These are phyloP conservation scores for Solanum neorickii DNA, from an alignment of 257 asterid species.

Conservation along the genomic window DNA sequence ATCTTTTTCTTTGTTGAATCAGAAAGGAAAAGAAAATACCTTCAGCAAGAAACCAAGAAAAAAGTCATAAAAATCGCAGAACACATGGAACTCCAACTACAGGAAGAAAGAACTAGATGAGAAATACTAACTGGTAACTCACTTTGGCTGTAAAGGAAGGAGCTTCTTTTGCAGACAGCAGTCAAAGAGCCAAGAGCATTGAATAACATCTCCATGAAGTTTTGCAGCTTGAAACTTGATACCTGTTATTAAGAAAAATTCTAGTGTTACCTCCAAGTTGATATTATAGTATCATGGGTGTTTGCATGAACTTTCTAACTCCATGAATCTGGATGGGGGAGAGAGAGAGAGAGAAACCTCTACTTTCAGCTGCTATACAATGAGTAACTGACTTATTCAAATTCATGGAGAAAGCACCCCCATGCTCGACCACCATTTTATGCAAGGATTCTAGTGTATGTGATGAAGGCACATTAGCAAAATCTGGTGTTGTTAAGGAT, in stretches of 20 bases:
- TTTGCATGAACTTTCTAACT: neutral
- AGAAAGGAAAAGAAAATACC: constrained; percentile 78
- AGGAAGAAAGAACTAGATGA: neutral
- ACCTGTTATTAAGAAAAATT: constrained; percentile 27
- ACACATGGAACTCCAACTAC: neutral
- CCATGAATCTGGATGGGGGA: neutral
- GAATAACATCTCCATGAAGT: constrained; percentile 80
- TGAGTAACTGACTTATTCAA: constrained; percentile 82
- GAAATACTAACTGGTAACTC: constrained; percentile 1
- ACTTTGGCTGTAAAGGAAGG: constrained; percentile 84
- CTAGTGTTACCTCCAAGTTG: neutral
- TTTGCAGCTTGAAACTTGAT: constrained; percentile 92
- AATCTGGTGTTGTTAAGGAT: constrained; percentile 72
- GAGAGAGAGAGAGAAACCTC: constrained; percentile 36
- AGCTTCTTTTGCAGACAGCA: constrained; percentile 72
- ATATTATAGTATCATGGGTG: neutral
- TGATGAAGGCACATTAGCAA: constrained; percentile 64
- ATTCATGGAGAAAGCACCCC: constrained; percentile 96
- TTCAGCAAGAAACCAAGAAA: constrained; percentile 10
- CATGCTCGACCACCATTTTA: constrained; percentile 88
- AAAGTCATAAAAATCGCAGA: neutral
- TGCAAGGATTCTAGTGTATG: constrained; percentile 69
- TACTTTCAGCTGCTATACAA: constrained; percentile 79
- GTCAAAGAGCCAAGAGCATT: constrained; percentile 70
- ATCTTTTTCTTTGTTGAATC: constrained; percentile 60